A percentile compares a stretch with the other conserved stretches of the same genome.
Evolutionary conservation across 129 eudicot genomes (phyloP).

Genomic region (Helianthus annuus): DNA sequence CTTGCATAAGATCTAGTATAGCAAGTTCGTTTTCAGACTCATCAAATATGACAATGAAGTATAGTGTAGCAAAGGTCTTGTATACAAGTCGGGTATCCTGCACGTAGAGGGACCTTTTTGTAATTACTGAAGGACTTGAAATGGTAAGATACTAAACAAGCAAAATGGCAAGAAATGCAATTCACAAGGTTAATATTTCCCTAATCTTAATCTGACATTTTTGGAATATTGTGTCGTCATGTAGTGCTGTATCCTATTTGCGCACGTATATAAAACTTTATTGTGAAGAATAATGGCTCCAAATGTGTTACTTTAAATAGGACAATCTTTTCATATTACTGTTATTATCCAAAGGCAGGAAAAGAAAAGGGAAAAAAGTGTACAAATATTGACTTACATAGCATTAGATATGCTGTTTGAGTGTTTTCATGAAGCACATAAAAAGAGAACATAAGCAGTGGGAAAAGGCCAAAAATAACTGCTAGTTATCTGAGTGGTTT

Average conservation of each 20-base stretch:
- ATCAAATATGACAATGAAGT: conserved; percentile 81
- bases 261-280: background rate
- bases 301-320: conserved; percentile 5
- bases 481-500: background rate
- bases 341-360: conserved; percentile 1
- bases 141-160: conserved; percentile 13
- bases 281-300: conserved; percentile 8
- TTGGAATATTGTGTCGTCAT: background rate
- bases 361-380: background rate
- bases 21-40: conserved; percentile 93
- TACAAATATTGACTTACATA: background rate
- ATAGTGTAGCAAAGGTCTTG: conserved; percentile 84
- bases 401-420: conserved; percentile 7
- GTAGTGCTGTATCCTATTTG: background rate
- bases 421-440: conserved; percentile 2
- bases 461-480: background rate
- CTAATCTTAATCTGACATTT: background rate
- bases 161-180: background rate
- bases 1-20: conserved; percentile 96
- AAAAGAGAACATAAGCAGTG: background rate
- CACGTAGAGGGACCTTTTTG: conserved; percentile 27
- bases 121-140: conserved; percentile 8
- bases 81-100: conserved; percentile 89
- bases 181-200: background rate
- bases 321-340: conserved; percentile 2